Conservation (phyloP, 176 grass and related monocot species). For the Ananas comosus region DNA sequence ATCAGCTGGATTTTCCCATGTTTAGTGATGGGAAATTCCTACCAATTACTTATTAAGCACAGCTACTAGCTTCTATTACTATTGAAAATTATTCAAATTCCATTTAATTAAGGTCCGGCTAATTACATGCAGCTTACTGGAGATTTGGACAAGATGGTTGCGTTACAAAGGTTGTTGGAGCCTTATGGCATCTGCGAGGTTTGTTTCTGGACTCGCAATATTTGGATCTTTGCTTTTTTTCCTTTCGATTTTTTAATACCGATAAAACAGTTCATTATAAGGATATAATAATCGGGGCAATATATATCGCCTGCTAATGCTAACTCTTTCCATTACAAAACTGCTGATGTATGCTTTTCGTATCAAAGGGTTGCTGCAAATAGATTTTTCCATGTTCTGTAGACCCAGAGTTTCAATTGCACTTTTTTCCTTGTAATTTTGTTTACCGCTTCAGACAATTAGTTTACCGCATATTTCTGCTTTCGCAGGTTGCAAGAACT, state of each 20-base stretch:
- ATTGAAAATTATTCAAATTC: not conserved
- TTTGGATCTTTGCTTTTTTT: constrained; percentile 4
- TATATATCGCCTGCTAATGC: no score
- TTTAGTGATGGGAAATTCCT: no score
- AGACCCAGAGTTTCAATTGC: no score
- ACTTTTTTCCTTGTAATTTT: no score
- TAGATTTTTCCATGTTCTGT: no score
- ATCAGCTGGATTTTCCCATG: no score
- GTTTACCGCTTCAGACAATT: not conserved
- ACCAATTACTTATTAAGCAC: no score
- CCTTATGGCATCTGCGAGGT: constrained; percentile 98
- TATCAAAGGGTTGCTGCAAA: no score
- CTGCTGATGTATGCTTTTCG: no score
- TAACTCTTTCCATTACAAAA: no score
- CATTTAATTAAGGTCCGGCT: constrained; percentile 9
- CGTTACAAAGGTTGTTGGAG: constrained; percentile 83
- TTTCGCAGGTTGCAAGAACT: constrained; percentile 72
- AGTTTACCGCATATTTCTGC: not conserved
- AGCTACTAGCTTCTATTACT: not conserved
- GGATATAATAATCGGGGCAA: no score
- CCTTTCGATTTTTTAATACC: not conserved
- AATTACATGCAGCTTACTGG: constrained; percentile 60
- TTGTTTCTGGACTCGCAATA: constrained; percentile 12
- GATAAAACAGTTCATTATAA: not conserved
- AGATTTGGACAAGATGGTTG: constrained; percentile 88